phyloP scores from a whole-genome alignment of 192 early-diverging fungal genomes.

The Rhizoclosmatium globosum region DNA sequence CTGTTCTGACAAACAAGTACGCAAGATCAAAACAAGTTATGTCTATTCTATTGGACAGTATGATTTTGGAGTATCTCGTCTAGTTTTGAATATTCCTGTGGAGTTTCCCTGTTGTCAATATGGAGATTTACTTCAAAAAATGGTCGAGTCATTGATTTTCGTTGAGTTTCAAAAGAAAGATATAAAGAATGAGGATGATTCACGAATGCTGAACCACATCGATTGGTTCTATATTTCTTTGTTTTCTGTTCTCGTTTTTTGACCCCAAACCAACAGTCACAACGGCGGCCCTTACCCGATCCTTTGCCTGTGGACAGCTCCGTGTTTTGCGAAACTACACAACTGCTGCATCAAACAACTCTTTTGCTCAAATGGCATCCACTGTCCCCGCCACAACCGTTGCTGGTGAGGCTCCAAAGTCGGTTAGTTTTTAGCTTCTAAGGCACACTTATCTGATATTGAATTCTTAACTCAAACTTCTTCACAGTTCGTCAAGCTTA shows the following conservation, averaged over 20 bases:
- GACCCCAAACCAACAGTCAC: background rate
- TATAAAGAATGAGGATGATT: too few species aligned
- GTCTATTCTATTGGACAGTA: too few species aligned
- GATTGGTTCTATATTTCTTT: background rate
- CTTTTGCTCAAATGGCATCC: too few species aligned
- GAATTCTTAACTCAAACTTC: background rate
- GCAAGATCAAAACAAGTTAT: too few species aligned
- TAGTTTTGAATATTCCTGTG: too few species aligned
- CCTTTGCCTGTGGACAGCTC: background rate
- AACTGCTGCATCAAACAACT: background rate
- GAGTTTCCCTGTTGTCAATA: too few species aligned
- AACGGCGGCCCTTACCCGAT: background rate
- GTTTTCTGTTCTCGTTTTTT: background rate
- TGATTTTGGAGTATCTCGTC: too few species aligned
- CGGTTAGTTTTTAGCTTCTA: background rate
- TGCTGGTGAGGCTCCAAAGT: conserved; percentile 23
- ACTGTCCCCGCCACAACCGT: background rate
- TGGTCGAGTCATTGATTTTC: too few species aligned
- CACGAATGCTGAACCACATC: too few species aligned
- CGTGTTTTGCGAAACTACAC: conserved; percentile 1
- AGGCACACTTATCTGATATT: background rate
- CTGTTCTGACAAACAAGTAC: too few species aligned
- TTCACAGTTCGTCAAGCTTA: conserved; percentile 31
- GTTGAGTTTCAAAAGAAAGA: too few species aligned
- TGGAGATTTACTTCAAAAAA: too few species aligned